Percentiles rank a stretch among this genome's conserved stretches.
Conservation (phyloP, 2,329 filamentous ascomycete genomes). For the Pseudocercospora pini-densiflorae region DNA sequence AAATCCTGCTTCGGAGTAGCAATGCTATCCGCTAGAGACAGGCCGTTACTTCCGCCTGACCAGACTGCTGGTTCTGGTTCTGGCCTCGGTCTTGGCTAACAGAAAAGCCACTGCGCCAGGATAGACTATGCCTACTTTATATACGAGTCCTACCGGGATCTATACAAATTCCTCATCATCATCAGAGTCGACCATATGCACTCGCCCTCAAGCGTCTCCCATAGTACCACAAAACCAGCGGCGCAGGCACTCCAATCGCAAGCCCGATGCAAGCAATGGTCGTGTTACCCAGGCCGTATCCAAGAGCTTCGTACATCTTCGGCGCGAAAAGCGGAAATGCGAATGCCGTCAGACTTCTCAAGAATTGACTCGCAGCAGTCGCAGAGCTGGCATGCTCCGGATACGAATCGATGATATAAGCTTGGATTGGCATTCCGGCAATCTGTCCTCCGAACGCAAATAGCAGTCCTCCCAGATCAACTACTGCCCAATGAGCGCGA, state of each 20-base stretch:
- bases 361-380: slow-evolving; percentile 52
- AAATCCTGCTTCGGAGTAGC: too few species aligned
- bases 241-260: slow-evolving; percentile 18
- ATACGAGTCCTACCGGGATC: too few species aligned
- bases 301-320: slow-evolving; percentile 42
- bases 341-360: slow-evolving; percentile 53
- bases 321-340: slow-evolving; percentile 56
- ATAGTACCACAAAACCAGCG: slow-evolving; percentile 20
- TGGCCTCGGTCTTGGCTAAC: too few species aligned
- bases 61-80: too few species aligned
- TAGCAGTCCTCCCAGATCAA: slow-evolving; percentile 31
- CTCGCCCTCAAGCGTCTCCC: slow-evolving; percentile 22
- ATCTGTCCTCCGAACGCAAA: slow-evolving; percentile 24
- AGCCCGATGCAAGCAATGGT: slow-evolving; percentile 19
- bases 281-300: slow-evolving; percentile 45
- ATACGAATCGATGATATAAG: slow-evolving; percentile 54
- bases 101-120: too few species aligned
- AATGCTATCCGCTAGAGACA: too few species aligned
- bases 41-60: too few species aligned
- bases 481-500: slow-evolving; percentile 44
- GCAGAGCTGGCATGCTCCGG: slow-evolving; percentile 54
- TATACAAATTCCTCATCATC: too few species aligned
- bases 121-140: too few species aligned
- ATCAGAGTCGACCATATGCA: slow-evolving; percentile 8
- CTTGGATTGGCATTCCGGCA: slow-evolving; percentile 18